These are phyloP conservation scores for Madurella fahalii DNA, from an alignment of 2,329 filamentous ascomycete genomes.

Conservation along the genomic window DNA sequence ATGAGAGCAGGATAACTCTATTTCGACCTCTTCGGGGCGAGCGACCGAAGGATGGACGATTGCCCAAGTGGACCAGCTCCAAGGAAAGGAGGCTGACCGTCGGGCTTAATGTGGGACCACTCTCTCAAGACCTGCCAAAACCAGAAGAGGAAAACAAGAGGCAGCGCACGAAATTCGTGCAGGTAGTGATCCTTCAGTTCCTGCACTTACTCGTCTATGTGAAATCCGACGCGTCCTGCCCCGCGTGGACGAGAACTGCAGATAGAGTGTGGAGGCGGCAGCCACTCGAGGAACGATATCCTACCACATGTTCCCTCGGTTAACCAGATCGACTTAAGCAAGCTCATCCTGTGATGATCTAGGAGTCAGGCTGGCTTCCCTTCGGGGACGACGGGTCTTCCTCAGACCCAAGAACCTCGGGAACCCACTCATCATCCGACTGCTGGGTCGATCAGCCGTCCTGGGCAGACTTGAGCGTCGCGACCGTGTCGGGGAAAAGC, in stretches of 20 bases:
- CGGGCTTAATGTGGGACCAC: neutral
- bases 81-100: too few relatives aligned
- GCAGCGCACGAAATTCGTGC: slow-evolving; percentile 1
- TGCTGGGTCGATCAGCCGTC: slow-evolving; percentile 12
- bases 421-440: slow-evolving; percentile 17
- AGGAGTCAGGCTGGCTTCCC: neutral
- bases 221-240: too few relatives aligned
- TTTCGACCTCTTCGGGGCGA: too few relatives aligned
- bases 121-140: slow-evolving; percentile 11
- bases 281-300: too few relatives aligned
- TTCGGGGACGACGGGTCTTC: slow-evolving; percentile 16
- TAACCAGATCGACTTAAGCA: neutral
- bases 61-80: too few relatives aligned
- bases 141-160: slow-evolving; percentile 2
- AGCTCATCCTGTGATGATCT: neutral
- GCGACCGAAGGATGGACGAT: too few relatives aligned
- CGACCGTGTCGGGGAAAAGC: slow-evolving; percentile 10
- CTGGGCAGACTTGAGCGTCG: neutral
- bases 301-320: neutral
- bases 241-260: too few relatives aligned
- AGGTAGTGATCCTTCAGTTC: slow-evolving; percentile 2
- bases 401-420: slow-evolving; percentile 17
- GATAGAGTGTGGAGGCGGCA: too few relatives aligned
- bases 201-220: neutral
- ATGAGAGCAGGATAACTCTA: too few relatives aligned